Conservation (phyloP, 2,329 filamentous ascomycete genomes). For the Neopestalotiopsis sp. region DNA sequence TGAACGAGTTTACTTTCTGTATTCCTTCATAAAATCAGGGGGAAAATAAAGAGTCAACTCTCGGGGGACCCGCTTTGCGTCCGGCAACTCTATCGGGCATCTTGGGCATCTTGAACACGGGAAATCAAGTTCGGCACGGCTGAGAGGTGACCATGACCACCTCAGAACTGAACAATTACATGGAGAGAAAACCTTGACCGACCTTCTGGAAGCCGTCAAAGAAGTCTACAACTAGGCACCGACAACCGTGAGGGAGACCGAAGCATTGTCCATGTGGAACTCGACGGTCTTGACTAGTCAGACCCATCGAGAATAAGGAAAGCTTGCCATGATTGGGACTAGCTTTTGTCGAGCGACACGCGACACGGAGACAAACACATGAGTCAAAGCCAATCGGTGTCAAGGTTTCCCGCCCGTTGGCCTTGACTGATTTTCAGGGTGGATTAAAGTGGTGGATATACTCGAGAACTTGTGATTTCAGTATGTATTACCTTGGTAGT, state of each 20-base stretch:
- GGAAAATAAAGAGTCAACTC: neutral
- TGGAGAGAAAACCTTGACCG: neutral
- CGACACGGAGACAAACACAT: neutral
- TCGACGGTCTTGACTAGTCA: neutral
- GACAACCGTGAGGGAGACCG: neutral
- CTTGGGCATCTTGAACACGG: neutral
- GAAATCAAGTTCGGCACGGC: constrained; percentile 1
- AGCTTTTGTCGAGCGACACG: neutral
- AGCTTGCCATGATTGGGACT: constrained; percentile 1
- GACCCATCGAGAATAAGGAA: neutral
- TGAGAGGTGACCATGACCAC: neutral
- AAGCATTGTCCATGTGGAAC: neutral
- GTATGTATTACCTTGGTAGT: too few species aligned
- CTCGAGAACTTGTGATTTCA: neutral
- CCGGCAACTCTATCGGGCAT: neutral
- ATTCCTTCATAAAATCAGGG: neutral
- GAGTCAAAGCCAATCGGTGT: neutral
- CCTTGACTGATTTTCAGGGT: neutral
- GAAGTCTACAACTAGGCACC: neutral
- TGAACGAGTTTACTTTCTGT: neutral
- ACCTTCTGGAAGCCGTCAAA: neutral
- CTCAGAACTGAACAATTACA: neutral
- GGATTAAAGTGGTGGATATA: neutral
- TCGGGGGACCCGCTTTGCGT: neutral
- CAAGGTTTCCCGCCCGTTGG: neutral